Evolutionary conservation across 2,329 filamentous ascomycete species (phyloP).

Genomic region (Biscogniauxia mediterranea): DNA sequence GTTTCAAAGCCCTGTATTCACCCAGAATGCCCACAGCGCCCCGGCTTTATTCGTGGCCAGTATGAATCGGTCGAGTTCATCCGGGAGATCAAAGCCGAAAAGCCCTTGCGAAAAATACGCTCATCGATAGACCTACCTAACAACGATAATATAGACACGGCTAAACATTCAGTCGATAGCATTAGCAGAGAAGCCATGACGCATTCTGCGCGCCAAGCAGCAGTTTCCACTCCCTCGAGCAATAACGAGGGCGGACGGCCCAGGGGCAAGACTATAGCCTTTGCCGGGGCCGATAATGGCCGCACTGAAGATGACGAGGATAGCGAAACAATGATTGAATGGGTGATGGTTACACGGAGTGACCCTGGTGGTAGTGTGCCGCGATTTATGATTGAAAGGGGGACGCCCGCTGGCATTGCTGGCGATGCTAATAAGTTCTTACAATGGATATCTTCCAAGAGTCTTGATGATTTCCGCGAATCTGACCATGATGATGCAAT

Average conservation of each 20-base stretch:
- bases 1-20: conserved; percentile 83
- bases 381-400: conserved; percentile 86
- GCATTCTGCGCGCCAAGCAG: conserved; percentile 38
- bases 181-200: conserved; percentile 42
- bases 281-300: conserved; percentile 29
- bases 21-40: conserved; percentile 65
- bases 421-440: conserved; percentile 78
- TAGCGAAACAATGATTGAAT: conserved; percentile 62
- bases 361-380: conserved; percentile 88
- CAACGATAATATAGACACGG: conserved; percentile 29
- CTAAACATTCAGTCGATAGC: conserved; percentile 25
- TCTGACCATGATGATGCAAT: conserved; percentile 18
- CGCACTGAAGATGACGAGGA: conserved; percentile 29
- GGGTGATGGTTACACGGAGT: conserved; percentile 89
- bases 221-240: conserved; percentile 13
- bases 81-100: conserved; percentile 68
- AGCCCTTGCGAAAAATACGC: conserved; percentile 40
- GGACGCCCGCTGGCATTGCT: conserved; percentile 78
- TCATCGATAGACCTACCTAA: conserved; percentile 45
- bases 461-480: conserved; percentile 35
- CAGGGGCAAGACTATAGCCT: conserved; percentile 23
- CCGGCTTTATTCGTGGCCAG: conserved; percentile 76
- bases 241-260: conserved; percentile 36
- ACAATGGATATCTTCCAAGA: conserved; percentile 61
- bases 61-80: conserved; percentile 95